Evolutionary conservation across 768 basidiomycete genomes (phyloP), one percentile per base, ranked within the genome.

Genomic region (Pisolithus microcarpus): DNA sequence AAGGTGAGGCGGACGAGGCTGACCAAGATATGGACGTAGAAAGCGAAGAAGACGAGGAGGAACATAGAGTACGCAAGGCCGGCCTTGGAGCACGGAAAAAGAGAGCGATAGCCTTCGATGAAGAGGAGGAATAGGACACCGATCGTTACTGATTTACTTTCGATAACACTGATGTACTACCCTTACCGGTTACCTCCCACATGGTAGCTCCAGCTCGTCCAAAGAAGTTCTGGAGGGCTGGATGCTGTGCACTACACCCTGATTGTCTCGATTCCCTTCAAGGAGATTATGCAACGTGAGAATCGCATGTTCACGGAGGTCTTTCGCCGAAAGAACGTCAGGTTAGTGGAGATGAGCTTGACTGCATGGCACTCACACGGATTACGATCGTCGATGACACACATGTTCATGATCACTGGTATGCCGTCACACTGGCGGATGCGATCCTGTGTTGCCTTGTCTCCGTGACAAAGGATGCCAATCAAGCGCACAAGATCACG

Each of bases 221-320:
- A n/a, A 82, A 81, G 50, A 26, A 76, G 71, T 51, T 75, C 73
- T 18, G 76, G 69, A 34, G 24, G 84, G 85, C 61, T 82, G 78
- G 55, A 92, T 79, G 49, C 79, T 78, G 51, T 84, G 77, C 43
- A 98, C 85, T 38, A 90, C 73, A 2, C 74, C 76, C 67, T 97
- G 91, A 58, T 91, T 96, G 53, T 85, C 85, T 26, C 67, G 55
- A 64, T 96, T 96, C 36, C 75, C 73, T 56, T 84, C 75, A 50
- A 97, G 74, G 10, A 95, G 66, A 65, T 88, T 90, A 40, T 81
- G 80, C 18, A 96, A 72, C 18, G 91, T 78, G 56, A 96, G 84
- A 38, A 97, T 79, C 2, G 93, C 91, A 62, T 96, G 90, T 69
- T 97, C 94, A 18, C 91, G 84, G 43, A 98, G 71, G 68, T 91